Conservation (phyloP, 2,329 filamentous ascomycete genomes). For the Pseudocercospora cruenta region DNA sequence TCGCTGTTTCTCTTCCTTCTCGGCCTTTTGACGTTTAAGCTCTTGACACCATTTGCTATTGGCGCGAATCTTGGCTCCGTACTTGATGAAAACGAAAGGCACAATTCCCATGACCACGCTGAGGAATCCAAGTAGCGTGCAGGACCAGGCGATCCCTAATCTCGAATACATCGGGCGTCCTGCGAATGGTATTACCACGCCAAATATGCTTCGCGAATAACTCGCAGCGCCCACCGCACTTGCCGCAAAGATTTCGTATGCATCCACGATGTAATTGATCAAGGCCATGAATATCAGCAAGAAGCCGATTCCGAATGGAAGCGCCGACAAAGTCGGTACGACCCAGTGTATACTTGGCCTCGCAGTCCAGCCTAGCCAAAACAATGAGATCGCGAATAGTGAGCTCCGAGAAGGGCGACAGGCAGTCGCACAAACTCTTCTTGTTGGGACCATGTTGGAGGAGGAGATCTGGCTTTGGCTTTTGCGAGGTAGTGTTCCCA, state of each 20-base stretch:
- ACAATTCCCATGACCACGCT: slow-evolving; percentile 57
- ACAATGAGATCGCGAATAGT: slow-evolving; percentile 47
- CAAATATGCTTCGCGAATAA: slow-evolving; percentile 77
- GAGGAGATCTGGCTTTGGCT: slow-evolving; percentile 48
- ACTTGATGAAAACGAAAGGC: slow-evolving; percentile 62
- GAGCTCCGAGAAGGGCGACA: slow-evolving; percentile 62
- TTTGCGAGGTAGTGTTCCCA: slow-evolving; percentile 66
- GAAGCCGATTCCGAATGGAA: slow-evolving; percentile 56
- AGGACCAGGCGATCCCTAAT: slow-evolving; percentile 71
- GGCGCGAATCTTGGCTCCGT: slow-evolving; percentile 57
- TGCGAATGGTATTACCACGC: slow-evolving; percentile 60
- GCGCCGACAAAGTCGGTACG: slow-evolving; percentile 52
- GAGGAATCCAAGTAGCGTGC: slow-evolving; percentile 55
- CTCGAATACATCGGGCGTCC: slow-evolving; percentile 63
- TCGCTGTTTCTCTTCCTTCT: slow-evolving; percentile 28
- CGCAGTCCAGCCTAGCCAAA: slow-evolving; percentile 65
- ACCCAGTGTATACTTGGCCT: slow-evolving; percentile 47
- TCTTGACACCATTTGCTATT: slow-evolving; percentile 66
- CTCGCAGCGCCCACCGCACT: slow-evolving; percentile 82
- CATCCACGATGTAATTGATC: slow-evolving; percentile 65
- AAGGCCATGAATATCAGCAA: slow-evolving; percentile 57
- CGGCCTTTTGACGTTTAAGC: slow-evolving; percentile 55
- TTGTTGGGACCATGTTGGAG: slow-evolving; percentile 60
- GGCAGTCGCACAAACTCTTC: slow-evolving; percentile 73
- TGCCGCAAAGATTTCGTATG: slow-evolving; percentile 75